Percentiles rank a stretch among this genome's conserved stretches.
Conservation (phyloP, 2,329 filamentous ascomycete genomes). For the Aspergillus caelatus region DNA sequence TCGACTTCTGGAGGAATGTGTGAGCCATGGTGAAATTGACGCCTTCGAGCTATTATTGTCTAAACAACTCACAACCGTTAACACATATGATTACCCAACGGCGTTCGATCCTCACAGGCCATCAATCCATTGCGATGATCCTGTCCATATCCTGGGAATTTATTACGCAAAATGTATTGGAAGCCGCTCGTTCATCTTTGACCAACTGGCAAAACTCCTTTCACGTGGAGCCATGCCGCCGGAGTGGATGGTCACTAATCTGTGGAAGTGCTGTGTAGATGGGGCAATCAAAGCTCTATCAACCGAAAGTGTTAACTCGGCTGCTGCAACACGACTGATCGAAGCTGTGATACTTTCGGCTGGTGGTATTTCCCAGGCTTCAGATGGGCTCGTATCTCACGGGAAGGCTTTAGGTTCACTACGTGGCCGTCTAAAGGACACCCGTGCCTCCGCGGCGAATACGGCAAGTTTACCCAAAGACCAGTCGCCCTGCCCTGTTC, state of each 20-base stretch:
- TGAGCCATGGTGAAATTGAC: slow-evolving; percentile 36
- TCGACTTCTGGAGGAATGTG: slow-evolving; percentile 37
- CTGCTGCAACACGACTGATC: slow-evolving; percentile 34
- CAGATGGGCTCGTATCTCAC: background rate
- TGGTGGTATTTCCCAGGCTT: slow-evolving; percentile 18
- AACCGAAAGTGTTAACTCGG: slow-evolving; percentile 35
- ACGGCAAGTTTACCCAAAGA: slow-evolving; percentile 5
- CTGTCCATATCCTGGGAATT: slow-evolving; percentile 33
- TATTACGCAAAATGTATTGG: slow-evolving; percentile 29
- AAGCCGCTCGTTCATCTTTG: slow-evolving; percentile 34
- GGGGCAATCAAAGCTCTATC: slow-evolving; percentile 42
- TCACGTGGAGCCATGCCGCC: slow-evolving; percentile 34
- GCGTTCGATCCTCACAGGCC: slow-evolving; percentile 28
- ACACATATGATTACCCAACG: slow-evolving; percentile 31
- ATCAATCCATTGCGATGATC: slow-evolving; percentile 25
- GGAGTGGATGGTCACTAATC: slow-evolving; percentile 45
- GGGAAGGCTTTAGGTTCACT: background rate
- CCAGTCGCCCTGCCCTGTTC: slow-evolving; percentile 32
- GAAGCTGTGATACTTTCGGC: slow-evolving; percentile 38
- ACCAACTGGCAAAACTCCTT: slow-evolving; percentile 40
- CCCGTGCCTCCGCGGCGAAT: slow-evolving; percentile 23
- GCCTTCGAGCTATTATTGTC: slow-evolving; percentile 40
- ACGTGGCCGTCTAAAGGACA: slow-evolving; percentile 15
- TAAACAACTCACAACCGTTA: slow-evolving; percentile 32
- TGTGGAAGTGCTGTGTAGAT: slow-evolving; percentile 40